Evolutionary conservation across 2,329 filamentous ascomycete species (phyloP).

Genomic region (Paraphaeosphaeria minitans): DNA sequence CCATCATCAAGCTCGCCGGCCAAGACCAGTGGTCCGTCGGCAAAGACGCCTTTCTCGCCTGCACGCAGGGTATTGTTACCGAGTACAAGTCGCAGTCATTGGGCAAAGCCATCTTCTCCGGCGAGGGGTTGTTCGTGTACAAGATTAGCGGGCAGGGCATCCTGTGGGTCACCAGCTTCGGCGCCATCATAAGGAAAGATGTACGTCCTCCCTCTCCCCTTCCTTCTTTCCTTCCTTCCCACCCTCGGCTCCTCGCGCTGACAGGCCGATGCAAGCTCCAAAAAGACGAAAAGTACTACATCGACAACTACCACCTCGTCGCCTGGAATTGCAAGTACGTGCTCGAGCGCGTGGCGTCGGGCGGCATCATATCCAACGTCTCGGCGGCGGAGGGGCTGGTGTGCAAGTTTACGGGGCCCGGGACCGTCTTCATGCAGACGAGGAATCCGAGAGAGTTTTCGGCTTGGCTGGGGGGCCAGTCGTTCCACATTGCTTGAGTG

Average conservation of each 20-base stretch:
- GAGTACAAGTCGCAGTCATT: slow-evolving; percentile 86
- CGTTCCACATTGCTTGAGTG: slow-evolving; percentile 5
- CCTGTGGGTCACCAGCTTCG: slow-evolving; percentile 90
- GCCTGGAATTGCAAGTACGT: slow-evolving; percentile 97
- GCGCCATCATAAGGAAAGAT: slow-evolving; percentile 93
- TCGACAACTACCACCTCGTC: slow-evolving; percentile 91
- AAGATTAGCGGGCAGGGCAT: slow-evolving; percentile 81
- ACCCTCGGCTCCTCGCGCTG: too few species aligned
- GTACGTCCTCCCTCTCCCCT: slow-evolving; percentile 58
- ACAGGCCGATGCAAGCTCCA: slow-evolving; percentile 50
- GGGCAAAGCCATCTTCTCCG: slow-evolving; percentile 89
- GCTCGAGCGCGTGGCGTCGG: slow-evolving; percentile 86
- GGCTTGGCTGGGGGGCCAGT: slow-evolving; percentile 52
- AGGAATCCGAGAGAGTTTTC: slow-evolving; percentile 74
- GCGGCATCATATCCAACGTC: slow-evolving; percentile 88
- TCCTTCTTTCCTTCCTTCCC: too few species aligned
- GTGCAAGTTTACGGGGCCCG: slow-evolving; percentile 89
- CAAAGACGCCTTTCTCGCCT: slow-evolving; percentile 83
- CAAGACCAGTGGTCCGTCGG: slow-evolving; percentile 82
- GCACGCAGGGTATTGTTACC: slow-evolving; percentile 84
- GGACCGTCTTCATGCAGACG: slow-evolving; percentile 91
- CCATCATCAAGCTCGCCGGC: slow-evolving; percentile 74
- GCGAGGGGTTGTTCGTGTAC: slow-evolving; percentile 90
- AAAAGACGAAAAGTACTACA: slow-evolving; percentile 82
- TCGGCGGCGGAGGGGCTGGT: slow-evolving; percentile 85